These are phyloP conservation scores for Cryptococcus amylolentus DNA, from an alignment of 1,284 basidiomycete species.

Conservation along the genomic window DNA sequence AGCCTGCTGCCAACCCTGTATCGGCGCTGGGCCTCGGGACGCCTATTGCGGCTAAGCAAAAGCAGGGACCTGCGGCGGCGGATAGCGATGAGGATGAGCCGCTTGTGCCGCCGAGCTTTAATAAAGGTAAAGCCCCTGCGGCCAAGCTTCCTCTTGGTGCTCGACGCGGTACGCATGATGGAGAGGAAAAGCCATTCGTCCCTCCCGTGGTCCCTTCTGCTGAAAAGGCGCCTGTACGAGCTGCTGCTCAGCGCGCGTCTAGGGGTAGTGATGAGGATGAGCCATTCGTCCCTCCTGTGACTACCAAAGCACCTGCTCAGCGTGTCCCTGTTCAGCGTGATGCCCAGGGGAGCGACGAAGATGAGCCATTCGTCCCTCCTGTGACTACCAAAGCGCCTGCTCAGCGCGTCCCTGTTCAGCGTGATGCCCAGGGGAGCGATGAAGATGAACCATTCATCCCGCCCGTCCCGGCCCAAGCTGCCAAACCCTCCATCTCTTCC, in stretches of 20 bases:
- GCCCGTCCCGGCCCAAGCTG: neutral
- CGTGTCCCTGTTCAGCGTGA: neutral
- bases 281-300: neutral
- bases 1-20: constrained; percentile 44
- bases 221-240: neutral
- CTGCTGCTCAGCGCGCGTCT: neutral
- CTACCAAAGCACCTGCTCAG: neutral
- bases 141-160: neutral
- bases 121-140: neutral
- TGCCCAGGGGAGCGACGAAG: neutral
- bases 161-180: neutral
- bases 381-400: neutral
- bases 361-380: neutral
- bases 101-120: neutral
- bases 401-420: neutral
- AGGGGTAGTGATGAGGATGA: too few species aligned
- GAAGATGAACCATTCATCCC: neutral
- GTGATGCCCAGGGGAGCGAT: neutral
- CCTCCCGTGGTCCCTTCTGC: neutral
- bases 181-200: neutral
- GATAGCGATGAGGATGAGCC: constrained; percentile 12
- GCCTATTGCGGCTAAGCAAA: constrained; percentile 6
- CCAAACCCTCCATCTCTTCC: neutral
- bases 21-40: constrained; percentile 16
- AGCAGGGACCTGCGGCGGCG: neutral